phyloP scores from a whole-genome alignment of 2,329 filamentous ascomycete genomes.

The Hypoxylon sp. region DNA sequence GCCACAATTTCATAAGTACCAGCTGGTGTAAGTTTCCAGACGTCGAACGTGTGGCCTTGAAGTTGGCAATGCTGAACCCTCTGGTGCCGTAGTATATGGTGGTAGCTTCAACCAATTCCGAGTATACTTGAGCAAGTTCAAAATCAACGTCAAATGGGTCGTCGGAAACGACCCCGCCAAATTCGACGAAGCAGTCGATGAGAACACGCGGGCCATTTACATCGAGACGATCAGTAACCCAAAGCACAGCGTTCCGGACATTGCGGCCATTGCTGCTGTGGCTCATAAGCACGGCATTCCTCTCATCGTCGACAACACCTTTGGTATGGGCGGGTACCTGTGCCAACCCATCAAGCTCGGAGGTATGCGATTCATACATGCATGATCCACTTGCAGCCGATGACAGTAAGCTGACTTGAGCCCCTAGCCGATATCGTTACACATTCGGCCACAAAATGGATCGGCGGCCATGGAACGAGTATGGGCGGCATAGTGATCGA shows the following conservation, averaged over 20 bases:
- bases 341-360: constrained; percentile 75
- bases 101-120: constrained; percentile 56
- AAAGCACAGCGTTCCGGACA: constrained; percentile 68
- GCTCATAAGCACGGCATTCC: constrained; percentile 60
- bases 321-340: constrained; percentile 77
- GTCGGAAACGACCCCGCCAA: constrained; percentile 49
- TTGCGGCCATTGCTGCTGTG: constrained; percentile 73
- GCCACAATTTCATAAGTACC: constrained; percentile 54
- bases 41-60: background rate
- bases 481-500: constrained; percentile 77
- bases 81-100: constrained; percentile 50
- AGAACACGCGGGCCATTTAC: constrained; percentile 52
- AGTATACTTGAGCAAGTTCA: constrained; percentile 55
- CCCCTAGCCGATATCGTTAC: constrained; percentile 73
- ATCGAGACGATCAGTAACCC: constrained; percentile 53
- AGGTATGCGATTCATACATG: constrained; percentile 39
- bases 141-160: constrained; percentile 55
- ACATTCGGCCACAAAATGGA: constrained; percentile 80
- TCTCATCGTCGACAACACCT: constrained; percentile 73
- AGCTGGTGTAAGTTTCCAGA: constrained; percentile 50
- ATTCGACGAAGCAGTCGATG: constrained; percentile 50
- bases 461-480: constrained; percentile 78
- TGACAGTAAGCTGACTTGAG: constrained; percentile 29
- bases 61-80: constrained; percentile 23
- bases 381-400: constrained; percentile 5